Evolutionary conservation across 257 asterid species (phyloP), one percentile per base, ranked within the genome.

Genomic region (Solanum sejunctum): DNA sequence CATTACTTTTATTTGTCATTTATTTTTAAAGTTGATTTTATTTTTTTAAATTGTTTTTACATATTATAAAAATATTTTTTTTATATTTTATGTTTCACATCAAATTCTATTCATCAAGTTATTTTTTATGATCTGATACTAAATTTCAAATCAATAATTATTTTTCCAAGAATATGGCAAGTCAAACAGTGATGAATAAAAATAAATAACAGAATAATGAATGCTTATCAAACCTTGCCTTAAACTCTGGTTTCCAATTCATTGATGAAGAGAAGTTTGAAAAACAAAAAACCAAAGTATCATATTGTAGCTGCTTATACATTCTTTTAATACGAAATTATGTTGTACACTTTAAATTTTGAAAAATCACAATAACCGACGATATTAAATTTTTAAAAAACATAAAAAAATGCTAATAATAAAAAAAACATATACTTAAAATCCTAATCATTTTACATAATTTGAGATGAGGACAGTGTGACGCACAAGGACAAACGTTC

Each of bases 391-490:
- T 7, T 28, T 13, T 1, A 0, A 28, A 28, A 64, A 5, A 28
- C 0, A 7, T 26, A 0, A 7, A 1, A 66, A 7, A 3, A 32
- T 55, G 0, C 8, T 3, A 2, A 55, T 1, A 16, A 55, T 6
- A 16, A 55, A 51, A 1, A 12, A 15, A 15, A 20, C 16, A 32
- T 54, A 28, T 0, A 2, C 11, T 15, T 0, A 0, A 0, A 3
- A 28, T 66, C 2, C 10, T 11, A 11, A 63, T 4, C 1, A 4
- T 6, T 13, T 32, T 66, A 32, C 5, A 32, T 28, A 66, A 28
- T 8, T 66, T 32, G 3, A 66, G 47, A 66, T 0, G 6, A 6
- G 0, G 45, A 28, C 1, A 66, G 1, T 10, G 18, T 39, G 12
- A 66, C 10, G 16, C 17, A 69, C 28, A 1, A 39, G 52, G 28